These are phyloP conservation scores for Didymella exigua DNA, from an alignment of 2,329 filamentous ascomycete species.

Conservation along the genomic window DNA sequence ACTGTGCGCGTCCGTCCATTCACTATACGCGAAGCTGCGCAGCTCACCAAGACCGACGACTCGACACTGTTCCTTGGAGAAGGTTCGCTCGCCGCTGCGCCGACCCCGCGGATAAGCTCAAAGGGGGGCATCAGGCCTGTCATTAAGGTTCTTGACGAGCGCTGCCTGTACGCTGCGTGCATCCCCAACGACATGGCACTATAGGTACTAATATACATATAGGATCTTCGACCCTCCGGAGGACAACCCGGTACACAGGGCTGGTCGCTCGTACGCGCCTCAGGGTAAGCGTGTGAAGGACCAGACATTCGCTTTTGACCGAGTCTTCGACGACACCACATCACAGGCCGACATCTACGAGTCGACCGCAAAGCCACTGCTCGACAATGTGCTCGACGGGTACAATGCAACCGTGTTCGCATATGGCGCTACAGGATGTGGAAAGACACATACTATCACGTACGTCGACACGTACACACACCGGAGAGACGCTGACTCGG, in stretches of 20 bases:
- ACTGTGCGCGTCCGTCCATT: conserved; percentile 68
- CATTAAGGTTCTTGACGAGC: conserved; percentile 95
- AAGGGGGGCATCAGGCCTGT: conserved; percentile 83
- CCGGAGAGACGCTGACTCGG: conserved; percentile 23
- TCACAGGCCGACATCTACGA: conserved; percentile 95
- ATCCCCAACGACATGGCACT: neutral
- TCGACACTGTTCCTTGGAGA: conserved; percentile 93
- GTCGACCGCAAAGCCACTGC: conserved; percentile 82
- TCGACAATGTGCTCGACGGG: conserved; percentile 93
- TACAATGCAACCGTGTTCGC: conserved; percentile 99
- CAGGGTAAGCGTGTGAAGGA: conserved; percentile 94
- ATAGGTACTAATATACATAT: conserved; percentile 30
- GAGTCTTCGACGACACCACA: conserved; percentile 94
- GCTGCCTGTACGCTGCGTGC: conserved; percentile 75
- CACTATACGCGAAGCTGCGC: conserved; percentile 90
- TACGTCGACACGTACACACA: conserved; percentile 44
- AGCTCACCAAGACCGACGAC: conserved; percentile 81
- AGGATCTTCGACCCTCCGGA: conserved; percentile 98
- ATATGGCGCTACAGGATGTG: conserved; percentile 96
- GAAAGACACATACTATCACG: conserved; percentile 95
- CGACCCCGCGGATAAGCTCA: conserved; percentile 81
- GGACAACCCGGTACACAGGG: conserved; percentile 87
- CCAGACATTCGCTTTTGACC: conserved; percentile 95
- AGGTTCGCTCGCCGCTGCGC: conserved; percentile 86
- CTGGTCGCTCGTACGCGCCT: conserved; percentile 72